Percentiles rank a stretch among this genome's conserved stretches.
These are phyloP conservation scores for Lagenidium giganteum DNA, from an alignment of 352 stramenopile species.

Conservation along the genomic window DNA sequence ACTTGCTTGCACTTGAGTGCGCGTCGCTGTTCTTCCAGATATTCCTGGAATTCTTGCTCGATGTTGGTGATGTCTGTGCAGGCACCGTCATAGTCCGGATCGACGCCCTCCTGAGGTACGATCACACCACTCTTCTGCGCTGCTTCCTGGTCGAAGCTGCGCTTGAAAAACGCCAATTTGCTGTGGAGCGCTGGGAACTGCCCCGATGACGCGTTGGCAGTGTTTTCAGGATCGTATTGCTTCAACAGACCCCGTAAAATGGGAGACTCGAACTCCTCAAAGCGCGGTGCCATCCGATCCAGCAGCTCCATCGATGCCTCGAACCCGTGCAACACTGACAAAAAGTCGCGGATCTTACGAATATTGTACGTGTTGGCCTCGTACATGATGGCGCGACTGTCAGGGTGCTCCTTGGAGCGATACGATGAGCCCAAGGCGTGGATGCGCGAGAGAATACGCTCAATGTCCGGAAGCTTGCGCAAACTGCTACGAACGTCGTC, in stretches of 20 bases:
- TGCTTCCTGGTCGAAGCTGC: constrained; percentile 92
- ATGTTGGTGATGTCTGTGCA: constrained; percentile 81
- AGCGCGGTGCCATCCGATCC: constrained; percentile 59
- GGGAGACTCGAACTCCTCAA: constrained; percentile 34
- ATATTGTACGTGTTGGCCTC: constrained; percentile 94
- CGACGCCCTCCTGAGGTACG: constrained; percentile 87
- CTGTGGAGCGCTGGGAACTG: constrained; percentile 86
- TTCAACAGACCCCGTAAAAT: constrained; percentile 41
- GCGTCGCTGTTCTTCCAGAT: constrained; percentile 66
- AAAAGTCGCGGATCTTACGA: constrained; percentile 92
- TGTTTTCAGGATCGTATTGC: constrained; percentile 3
- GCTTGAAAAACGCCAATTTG: constrained; percentile 92
- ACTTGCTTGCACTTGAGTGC: constrained; percentile 71
- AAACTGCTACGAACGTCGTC: constrained; percentile 82
- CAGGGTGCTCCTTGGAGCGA: constrained; percentile 85
- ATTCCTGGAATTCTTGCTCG: constrained; percentile 82
- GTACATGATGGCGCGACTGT: constrained; percentile 95
- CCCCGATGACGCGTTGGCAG: constrained; percentile 13
- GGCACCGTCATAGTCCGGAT: constrained; percentile 90
- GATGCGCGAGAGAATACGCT: constrained; percentile 92
- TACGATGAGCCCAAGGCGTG: constrained; percentile 90
- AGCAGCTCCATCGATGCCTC: constrained; percentile 63
- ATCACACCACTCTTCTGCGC: constrained; percentile 88
- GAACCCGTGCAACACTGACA: constrained; percentile 88
- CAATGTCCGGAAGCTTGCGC: constrained; percentile 91